Evolutionary conservation across 352 stramenopile species (phyloP).

Genomic region (Achlya hypogyna): DNA sequence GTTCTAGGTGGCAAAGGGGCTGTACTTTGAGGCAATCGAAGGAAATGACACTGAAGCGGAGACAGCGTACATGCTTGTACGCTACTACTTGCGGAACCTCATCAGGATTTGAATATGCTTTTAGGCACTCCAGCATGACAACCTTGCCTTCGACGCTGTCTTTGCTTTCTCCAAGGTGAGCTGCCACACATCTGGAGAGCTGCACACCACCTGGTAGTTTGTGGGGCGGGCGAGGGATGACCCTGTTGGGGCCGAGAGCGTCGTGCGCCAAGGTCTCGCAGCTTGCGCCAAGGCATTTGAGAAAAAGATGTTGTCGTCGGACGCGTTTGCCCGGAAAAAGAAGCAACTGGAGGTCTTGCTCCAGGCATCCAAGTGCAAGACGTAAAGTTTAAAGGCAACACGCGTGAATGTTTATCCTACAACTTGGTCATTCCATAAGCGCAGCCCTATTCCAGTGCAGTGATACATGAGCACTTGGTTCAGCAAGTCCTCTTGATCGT

Average conservation of each 20-base stretch:
- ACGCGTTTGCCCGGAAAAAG: neutral
- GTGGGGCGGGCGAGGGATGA: neutral
- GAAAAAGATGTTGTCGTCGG: neutral
- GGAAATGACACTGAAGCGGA: neutral
- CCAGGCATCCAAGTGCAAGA: neutral
- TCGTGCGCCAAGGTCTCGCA: neutral
- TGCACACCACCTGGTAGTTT: neutral
- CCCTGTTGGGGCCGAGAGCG: neutral
- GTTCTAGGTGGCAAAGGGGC: neutral
- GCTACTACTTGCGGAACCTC: neutral
- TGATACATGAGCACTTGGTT: no score
- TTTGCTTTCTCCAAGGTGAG: slow-evolving; percentile 7
- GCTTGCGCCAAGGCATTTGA: neutral
- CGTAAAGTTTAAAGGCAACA: no score
- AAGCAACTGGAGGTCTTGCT: neutral
- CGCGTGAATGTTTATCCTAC: no score
- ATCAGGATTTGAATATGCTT: neutral
- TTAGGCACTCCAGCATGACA: neutral
- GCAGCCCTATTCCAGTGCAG: no score
- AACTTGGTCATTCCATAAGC: no score
- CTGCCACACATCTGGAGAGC: no score
- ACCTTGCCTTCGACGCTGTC: neutral
- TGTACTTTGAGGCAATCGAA: neutral
- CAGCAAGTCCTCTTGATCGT: no score
- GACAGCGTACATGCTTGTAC: neutral